Evolutionary conservation across 2,329 filamentous ascomycete genomes (phyloP), one percentile per base, ranked within the genome.

Genomic region (Scleromitrula shiraiana): DNA sequence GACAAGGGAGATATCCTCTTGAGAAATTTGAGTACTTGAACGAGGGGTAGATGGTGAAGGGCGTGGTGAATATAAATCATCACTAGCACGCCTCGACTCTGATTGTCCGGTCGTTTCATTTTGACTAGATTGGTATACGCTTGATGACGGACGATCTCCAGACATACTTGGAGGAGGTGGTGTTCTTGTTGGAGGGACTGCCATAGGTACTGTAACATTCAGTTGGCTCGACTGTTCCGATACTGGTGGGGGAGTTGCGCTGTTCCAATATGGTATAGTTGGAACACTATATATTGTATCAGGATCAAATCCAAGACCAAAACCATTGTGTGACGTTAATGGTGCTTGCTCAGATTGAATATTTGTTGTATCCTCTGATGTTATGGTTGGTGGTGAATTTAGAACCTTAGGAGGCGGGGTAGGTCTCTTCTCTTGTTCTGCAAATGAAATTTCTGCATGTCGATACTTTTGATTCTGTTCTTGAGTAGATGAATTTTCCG

Each of bases 341-440:
- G 58, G 53, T 32, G 55, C 56, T 24, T 57, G 40, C 38, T 58
- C 56, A 19, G 53, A 53, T n/a, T 24, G 29, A 48, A 22, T 42
- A 7, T 46, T 19, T 9, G 24, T 38, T 27, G 53, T 40, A 8
- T 49, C 43, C 8, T 53, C 41, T 17, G 33, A 26, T 12, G 27
- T 20, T 36, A 54, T 48, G 2, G 48, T 44, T 23, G 62, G 57
- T 27, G 56, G 53, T 65, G 50, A 51, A 3, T 22, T 23, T n/a
- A 36, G 41, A 5, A 40, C 19, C 20, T 72, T 74, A 0, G 69
- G 66, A 35, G 70, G 69, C 10, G 69, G 66, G 10, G 65, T 63
- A 20, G 68, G 68, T 47, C 62, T 62, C 20, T 65, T 59, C 17
- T 64, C 60, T 2, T 60, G 57, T 14, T 66, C 64, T 15, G 63